Evolutionary conservation across 306 rosid species (phyloP), one percentile per base, ranked within the genome.

Genomic region (Alnus rubra): DNA sequence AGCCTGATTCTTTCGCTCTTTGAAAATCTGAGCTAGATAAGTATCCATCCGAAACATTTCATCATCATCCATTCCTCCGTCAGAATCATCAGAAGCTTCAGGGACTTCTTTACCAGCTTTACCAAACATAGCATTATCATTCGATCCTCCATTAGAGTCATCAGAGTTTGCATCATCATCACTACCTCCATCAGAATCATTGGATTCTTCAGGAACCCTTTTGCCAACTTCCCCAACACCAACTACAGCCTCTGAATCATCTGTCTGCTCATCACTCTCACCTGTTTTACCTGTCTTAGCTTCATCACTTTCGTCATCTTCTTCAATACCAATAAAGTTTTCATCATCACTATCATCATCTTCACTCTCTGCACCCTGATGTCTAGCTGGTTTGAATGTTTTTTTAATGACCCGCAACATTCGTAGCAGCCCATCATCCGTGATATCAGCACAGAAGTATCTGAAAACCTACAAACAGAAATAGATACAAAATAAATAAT

Each of bases 21-120:
- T 93, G 80, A 91, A 90, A 16, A 90, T 90, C 84, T 89, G 96
- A 47, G 98, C 94, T 60, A 96, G 89, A 78, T 91, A 90, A 53
- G 93, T 83, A 76, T 95, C 98, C 88, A 93, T 91, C 79, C 92
- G 87, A 78, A 96, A 93, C 99, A 96, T 93, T 50, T 97, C 94
- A 87, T 96, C 99, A 88, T 96, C 99, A 76, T 93, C 98, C 99
- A 90, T 88, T 72, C 96, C 99, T 79, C 92, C 94, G 82, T 95
- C 99, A 75, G 98, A 94, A 77, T 92, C 97, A 85, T 89, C 96
- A 19, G 98, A 91, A 78, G 81, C 87, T 35, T 90, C 98, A 8
- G 87, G 59, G 76, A 23, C 80, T 73, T 64, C 93, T 74, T 70
- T 76, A 42, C 74, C 82, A 78, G 70, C 81, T 78, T 90, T 93